These are phyloP conservation scores for Vitis hybrid DNA, from an alignment of 177 flowering plant genomes.

Conservation along the genomic window DNA sequence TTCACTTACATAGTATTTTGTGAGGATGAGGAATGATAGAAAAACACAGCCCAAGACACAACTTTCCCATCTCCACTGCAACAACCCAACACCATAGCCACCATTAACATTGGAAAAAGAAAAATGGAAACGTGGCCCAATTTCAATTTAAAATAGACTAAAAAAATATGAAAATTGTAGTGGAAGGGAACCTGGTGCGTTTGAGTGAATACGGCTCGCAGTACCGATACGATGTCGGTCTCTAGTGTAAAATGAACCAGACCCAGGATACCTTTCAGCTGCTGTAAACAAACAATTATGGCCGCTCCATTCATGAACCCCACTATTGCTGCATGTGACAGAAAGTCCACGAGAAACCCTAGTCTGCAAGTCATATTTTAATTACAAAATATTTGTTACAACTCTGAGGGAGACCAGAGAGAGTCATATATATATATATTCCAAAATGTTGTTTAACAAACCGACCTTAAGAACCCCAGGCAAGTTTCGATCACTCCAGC, in stretches of 20 bases:
- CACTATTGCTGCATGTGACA: slow-evolving; percentile 59
- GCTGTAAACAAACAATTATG: slow-evolving; percentile 59
- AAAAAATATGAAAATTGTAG: too few relatives aligned
- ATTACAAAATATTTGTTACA: not conserved
- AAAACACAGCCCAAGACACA: slow-evolving; percentile 60
- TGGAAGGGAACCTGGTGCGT: slow-evolving; percentile 38
- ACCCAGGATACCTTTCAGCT: slow-evolving; percentile 58
- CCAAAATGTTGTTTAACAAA: not conserved
- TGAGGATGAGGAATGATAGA: slow-evolving; percentile 60
- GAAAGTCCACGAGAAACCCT: slow-evolving; percentile 60
- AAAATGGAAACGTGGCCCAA: too few relatives aligned
- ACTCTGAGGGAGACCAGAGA: not conserved
- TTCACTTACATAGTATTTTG: slow-evolving; percentile 57
- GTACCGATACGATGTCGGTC: slow-evolving; percentile 55
- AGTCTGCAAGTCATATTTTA: slow-evolving; percentile 36
- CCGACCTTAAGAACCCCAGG: slow-evolving; percentile 56
- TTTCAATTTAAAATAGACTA: too few relatives aligned
- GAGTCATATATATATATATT: not conserved
- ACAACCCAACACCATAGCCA: slow-evolving; percentile 7
- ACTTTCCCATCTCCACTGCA: slow-evolving; percentile 91
- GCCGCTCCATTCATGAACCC: slow-evolving; percentile 67
- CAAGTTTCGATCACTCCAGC: slow-evolving; percentile 55
- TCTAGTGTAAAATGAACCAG: slow-evolving; percentile 49
- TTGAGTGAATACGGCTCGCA: slow-evolving; percentile 58
- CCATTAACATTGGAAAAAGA: too few relatives aligned